These are phyloP conservation scores for Effrenium voratum DNA, from an alignment of 73 alveolate genomes.

Conservation along the genomic window DNA sequence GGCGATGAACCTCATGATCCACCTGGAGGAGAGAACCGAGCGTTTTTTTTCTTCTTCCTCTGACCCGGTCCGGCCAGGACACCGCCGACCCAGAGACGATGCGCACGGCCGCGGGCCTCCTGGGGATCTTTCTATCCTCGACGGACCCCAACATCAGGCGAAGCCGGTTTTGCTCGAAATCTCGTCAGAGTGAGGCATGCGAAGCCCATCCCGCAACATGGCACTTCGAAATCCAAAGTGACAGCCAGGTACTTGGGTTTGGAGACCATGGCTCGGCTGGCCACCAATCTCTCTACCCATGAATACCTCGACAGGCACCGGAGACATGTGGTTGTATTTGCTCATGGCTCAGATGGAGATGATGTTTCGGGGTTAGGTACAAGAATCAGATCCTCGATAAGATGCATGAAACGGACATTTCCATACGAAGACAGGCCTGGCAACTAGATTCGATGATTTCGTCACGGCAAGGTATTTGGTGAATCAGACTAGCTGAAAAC, in stretches of 20 bases:
- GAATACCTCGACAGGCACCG: slow-evolving; percentile 65
- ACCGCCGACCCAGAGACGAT: slow-evolving; percentile 96
- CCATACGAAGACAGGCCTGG: slow-evolving; percentile 96
- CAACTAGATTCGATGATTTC: background rate
- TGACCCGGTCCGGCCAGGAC: slow-evolving; percentile 31
- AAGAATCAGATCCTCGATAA: slow-evolving; percentile 92
- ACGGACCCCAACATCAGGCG: slow-evolving; percentile 95
- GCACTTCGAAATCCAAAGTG: slow-evolving; percentile 30
- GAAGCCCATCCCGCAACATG: background rate
- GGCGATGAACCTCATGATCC: slow-evolving; percentile 97
- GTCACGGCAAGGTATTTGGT: background rate
- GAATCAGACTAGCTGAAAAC: background rate
- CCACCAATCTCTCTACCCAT: slow-evolving; percentile 95
- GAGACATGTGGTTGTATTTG: background rate
- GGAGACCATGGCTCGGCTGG: slow-evolving; percentile 98
- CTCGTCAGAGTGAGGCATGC: slow-evolving; percentile 82
- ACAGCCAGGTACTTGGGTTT: slow-evolving; percentile 97
- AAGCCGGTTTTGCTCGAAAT: background rate
- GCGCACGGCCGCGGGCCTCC: slow-evolving; percentile 96
- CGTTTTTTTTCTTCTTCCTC: background rate
- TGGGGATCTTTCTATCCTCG: slow-evolving; percentile 97
- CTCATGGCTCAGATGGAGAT: no score
- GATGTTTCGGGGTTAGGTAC: slow-evolving; percentile 72
- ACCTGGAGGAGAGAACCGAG: slow-evolving; percentile 95
- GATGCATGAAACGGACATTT: slow-evolving; percentile 97